Conservation (phyloP, 306 rosid genomes). For the Quercus berberidifolia region DNA sequence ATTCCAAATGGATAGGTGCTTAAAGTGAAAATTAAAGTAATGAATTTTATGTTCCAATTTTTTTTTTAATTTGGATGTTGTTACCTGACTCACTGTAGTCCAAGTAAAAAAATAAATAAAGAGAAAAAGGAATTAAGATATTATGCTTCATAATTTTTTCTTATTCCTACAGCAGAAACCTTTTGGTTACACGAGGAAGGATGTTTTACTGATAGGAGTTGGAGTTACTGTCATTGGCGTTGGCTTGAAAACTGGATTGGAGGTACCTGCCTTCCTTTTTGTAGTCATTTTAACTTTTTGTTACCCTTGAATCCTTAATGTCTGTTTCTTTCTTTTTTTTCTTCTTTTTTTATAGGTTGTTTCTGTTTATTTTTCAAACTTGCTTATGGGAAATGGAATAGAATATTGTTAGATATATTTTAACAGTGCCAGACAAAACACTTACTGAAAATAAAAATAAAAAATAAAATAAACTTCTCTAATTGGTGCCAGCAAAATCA, state of each 20-base stretch:
- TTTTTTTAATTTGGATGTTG: background rate
- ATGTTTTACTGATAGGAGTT: slow-evolving; percentile 82
- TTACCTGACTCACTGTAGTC: background rate
- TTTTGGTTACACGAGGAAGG: slow-evolving; percentile 92
- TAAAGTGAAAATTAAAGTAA: slow-evolving; percentile 4
- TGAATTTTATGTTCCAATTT: background rate
- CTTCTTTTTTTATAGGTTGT: no score
- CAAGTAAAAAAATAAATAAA: background rate
- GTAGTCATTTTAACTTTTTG: background rate
- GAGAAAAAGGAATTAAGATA: background rate
- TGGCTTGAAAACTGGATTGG: slow-evolving; percentile 84
- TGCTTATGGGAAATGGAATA: background rate
- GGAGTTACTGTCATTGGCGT: slow-evolving; percentile 74
- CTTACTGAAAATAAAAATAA: no score
- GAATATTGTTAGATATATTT: background rate
- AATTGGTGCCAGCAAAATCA: background rate
- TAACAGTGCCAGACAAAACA: no score
- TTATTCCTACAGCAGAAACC: slow-evolving; percentile 47
- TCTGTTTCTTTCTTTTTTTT: background rate
- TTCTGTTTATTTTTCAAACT: background rate
- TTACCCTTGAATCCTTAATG: background rate
- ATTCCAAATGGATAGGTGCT: background rate
- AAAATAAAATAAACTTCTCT: no score
- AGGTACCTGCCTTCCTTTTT: slow-evolving; percentile 43
- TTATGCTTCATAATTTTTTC: slow-evolving; percentile 4